phyloP scores from a whole-genome alignment of 495 filamentous ascomycete species.

The Talaromyces proteolyticus region DNA sequence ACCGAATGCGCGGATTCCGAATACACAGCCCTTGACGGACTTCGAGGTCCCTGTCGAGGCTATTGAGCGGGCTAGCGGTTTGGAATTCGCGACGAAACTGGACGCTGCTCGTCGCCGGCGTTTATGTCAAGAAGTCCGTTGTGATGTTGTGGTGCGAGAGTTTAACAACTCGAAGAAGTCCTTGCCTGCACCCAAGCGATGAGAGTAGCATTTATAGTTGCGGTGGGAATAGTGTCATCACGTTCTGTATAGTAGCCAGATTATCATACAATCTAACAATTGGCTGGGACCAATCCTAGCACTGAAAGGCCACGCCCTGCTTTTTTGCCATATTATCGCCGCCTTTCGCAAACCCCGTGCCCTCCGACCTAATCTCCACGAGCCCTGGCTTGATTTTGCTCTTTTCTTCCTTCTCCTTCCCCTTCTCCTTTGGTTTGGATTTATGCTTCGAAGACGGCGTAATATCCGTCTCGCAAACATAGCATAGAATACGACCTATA shows the following conservation, averaged over 20 bases:
- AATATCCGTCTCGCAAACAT: slow-evolving; percentile 81
- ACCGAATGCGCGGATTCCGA: slow-evolving; percentile 86
- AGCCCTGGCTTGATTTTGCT: slow-evolving; percentile 63
- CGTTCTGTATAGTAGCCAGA: no score
- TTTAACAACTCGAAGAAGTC: slow-evolving; percentile 45
- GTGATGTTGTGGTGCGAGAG: slow-evolving; percentile 74
- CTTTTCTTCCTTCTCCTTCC: slow-evolving; percentile 42
- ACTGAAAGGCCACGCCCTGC: slow-evolving; percentile 78
- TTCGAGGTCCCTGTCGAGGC: slow-evolving; percentile 94
- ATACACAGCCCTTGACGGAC: slow-evolving; percentile 74
- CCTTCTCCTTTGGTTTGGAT: slow-evolving; percentile 21
- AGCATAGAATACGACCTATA: slow-evolving; percentile 57
- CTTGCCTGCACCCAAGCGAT: slow-evolving; percentile 2
- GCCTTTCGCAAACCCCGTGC: slow-evolving; percentile 86
- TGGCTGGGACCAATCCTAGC: no score
- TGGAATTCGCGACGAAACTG: slow-evolving; percentile 83
- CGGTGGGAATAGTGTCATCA: no score
- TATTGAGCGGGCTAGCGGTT: slow-evolving; percentile 82
- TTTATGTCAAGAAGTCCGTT: slow-evolving; percentile 80
- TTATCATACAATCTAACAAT: no score
- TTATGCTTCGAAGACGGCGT: slow-evolving; percentile 22
- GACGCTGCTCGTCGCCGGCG: slow-evolving; percentile 65
- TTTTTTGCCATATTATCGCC: slow-evolving; percentile 80
- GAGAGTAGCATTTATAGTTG: no score
- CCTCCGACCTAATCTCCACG: slow-evolving; percentile 80